A percentile compares a stretch with the other conserved stretches of the same genome.
Conservation (phyloP, 1,284 basidiomycete species). For the Heterobasidion occidentale region DNA sequence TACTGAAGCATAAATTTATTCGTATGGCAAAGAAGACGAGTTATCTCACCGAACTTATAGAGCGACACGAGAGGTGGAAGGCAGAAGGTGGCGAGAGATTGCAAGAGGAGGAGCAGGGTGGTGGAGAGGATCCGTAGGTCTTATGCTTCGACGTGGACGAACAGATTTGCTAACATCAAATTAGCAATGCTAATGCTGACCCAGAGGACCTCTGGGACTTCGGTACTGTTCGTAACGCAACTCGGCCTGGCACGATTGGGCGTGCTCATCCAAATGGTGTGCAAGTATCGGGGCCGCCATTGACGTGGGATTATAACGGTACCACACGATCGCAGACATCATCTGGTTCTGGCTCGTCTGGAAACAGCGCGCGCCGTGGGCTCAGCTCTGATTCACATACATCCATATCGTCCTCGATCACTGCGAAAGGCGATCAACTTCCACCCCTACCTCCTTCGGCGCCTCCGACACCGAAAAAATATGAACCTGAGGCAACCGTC, state of each 20-base stretch:
- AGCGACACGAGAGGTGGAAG: conserved; percentile 90
- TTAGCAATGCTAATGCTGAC: conserved; percentile 26
- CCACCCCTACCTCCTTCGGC: conserved; percentile 45
- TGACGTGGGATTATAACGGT: conserved; percentile 73
- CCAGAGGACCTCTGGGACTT: conserved; percentile 93
- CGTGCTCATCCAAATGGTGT: conserved; percentile 43
- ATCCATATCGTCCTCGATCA: conserved; percentile 30
- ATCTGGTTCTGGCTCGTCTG: conserved; percentile 24
- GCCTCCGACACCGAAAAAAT: conserved; percentile 32
- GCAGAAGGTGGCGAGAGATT: conserved; percentile 78
- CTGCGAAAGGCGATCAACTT: conserved; percentile 44
- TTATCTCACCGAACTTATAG: conserved; percentile 93
- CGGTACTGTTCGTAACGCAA: conserved; percentile 72
- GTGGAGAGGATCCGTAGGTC: conserved; percentile 49
- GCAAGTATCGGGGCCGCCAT: conserved; percentile 53
- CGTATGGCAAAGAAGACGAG: conserved; percentile 90
- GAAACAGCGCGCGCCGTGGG: conserved; percentile 8
- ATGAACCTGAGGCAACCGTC: conserved; percentile 58
- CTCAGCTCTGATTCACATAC: conserved; percentile 13
- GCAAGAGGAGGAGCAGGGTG: conserved; percentile 63
- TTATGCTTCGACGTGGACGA: conserved; percentile 25
- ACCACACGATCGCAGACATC: conserved; percentile 29
- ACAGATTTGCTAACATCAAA: conserved; percentile 27
- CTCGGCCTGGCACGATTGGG: conserved; percentile 45
- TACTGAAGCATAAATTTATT: conserved; percentile 95